Evolutionary conservation across 164 flowering plant species (phyloP), one percentile per base, ranked within the genome.

Genomic region (Stephania japonica): DNA sequence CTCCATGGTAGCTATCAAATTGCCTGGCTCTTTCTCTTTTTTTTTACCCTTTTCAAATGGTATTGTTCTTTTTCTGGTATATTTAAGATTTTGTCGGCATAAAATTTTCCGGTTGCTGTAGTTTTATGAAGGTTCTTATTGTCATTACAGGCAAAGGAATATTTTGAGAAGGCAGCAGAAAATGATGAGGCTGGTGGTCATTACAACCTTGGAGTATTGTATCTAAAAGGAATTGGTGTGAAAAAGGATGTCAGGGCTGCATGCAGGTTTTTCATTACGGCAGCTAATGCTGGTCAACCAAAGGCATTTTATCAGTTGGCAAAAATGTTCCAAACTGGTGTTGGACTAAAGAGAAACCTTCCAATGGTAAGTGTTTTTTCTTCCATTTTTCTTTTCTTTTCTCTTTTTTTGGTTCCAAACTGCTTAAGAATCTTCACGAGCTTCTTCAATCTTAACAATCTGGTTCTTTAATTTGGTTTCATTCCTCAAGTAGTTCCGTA

Each of bases 231-330:
- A 32, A 84, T 92, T 75, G 99, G 99, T 59, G 95, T 96, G 12
- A 91, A 91, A 75, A 88, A 79, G 76, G 91, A 92, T 83, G 83
- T 91, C 70, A 88, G 76, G 73, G 10, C 71, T 42, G 98, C 99
- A 67, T 81, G 85, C 79, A 80, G 82, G 53, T 80, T 71, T 74
- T 93, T 96, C 73, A 76, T 90, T 14, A 62, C 82, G 49, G 99
- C 99, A 76, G 90, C 93, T 68, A 91, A 89, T 82, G 83, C 79
- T 56, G 98, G 98, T 69, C 98, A 96, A 76, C 97, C 97, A 61
- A 93, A 93, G 88, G 99, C 98, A 80, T 89, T 90, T 78, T 96
- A 92, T 78, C 98, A 96, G 82, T 78, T 96, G 74, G 99, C 93
- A 27, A 96, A 91, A 84, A 96, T 96, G 98, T 96, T 92, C 78